These are phyloP conservation scores for Moesziomyces globuligerus DNA, from an alignment of 1,284 basidiomycete genomes.

Conservation along the genomic window DNA sequence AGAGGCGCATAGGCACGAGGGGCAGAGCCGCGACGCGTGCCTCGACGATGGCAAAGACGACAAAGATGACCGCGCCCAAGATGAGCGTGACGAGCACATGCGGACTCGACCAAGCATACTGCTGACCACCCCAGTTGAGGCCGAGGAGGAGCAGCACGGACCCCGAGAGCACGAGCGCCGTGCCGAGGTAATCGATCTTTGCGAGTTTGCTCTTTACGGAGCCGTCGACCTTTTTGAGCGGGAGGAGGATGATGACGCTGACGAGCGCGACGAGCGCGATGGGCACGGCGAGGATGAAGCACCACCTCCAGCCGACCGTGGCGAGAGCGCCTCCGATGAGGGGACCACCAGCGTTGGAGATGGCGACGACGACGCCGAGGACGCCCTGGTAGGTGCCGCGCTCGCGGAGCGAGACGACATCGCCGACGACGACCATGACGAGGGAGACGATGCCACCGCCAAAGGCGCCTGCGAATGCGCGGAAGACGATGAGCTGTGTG, in stretches of 20 bases:
- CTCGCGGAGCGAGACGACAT: constrained; percentile 52
- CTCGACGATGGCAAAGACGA: constrained; percentile 77
- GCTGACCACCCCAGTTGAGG: constrained; percentile 74
- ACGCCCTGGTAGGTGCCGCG: constrained; percentile 57
- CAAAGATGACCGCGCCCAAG: constrained; percentile 73
- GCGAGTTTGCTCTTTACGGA: constrained; percentile 32
- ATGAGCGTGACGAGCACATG: constrained; percentile 71
- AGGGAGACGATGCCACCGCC: constrained; percentile 77
- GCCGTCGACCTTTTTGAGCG: constrained; percentile 50
- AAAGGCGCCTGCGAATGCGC: constrained; percentile 75
- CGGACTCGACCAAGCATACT: constrained; percentile 67
- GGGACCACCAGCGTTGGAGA: constrained; percentile 52
- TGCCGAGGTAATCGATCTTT: constrained; percentile 46
- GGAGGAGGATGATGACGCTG: constrained; percentile 38
- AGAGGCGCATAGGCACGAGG: constrained; percentile 71
- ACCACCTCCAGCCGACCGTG: constrained; percentile 35
- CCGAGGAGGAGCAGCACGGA: constrained; percentile 69
- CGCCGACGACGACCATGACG: constrained; percentile 69
- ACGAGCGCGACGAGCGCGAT: constrained; percentile 31
- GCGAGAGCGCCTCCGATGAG: constrained; percentile 54
- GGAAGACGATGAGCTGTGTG: constrained; percentile 78
- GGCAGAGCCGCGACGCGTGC: constrained; percentile 77
- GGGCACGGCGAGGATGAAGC: constrained; percentile 45
- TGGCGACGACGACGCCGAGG: constrained; percentile 48
- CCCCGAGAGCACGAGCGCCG: constrained; percentile 34